Base-by-base conservation (phyloP, 768 basidiomycete genomes). In the Boletus huronensis region DNA sequence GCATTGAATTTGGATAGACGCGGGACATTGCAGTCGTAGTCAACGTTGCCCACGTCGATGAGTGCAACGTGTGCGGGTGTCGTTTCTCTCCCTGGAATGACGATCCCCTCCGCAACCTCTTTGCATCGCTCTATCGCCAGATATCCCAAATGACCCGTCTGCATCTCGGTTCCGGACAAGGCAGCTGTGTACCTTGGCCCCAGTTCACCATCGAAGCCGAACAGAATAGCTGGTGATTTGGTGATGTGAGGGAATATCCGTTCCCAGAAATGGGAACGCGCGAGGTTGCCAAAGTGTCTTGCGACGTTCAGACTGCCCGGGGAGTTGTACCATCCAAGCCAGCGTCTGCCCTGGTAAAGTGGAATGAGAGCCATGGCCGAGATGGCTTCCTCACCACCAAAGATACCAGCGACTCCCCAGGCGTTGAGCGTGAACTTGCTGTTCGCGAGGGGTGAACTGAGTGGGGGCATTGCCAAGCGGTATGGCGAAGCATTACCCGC, bases 281-380 rank as follows among this genome's bases (percentile, higher is more conserved):
- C 66, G 23, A 72, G 61, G n/a, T 57, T 49, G 9, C 64, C 67
- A 19, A 72, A 68, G 19, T 58, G 58, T 42, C 59, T 64, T 17
- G 72, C 71, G 13, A 73, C 58, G 25, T 54, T 49, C 31, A 66
- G 60, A 48, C 68, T 68, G 21, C 71, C 72, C 0, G 71, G 72
- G 10, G 69, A 59, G 36, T 73, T 73, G 46, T 72, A 73, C 69
- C 70, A 73, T 25, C 71, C 69, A 10, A 73, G 53, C 65, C 66
- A 73, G 10, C 62, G 68, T 49, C 64, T 61, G 11, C 62, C 58
- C 23, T 58, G 52, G 46, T 57, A 68, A 32, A 73, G 50, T 21
- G 67, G 72, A 8, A 72, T 65, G 28, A 63, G 58, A n/a, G 57
- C 45, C 53, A 72, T 65, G 9, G 72, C 63, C 0, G 69, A 59